phyloP scores from a whole-genome alignment of 371 early-diverging fungal genomes.

The Mortierella sp. region DNA sequence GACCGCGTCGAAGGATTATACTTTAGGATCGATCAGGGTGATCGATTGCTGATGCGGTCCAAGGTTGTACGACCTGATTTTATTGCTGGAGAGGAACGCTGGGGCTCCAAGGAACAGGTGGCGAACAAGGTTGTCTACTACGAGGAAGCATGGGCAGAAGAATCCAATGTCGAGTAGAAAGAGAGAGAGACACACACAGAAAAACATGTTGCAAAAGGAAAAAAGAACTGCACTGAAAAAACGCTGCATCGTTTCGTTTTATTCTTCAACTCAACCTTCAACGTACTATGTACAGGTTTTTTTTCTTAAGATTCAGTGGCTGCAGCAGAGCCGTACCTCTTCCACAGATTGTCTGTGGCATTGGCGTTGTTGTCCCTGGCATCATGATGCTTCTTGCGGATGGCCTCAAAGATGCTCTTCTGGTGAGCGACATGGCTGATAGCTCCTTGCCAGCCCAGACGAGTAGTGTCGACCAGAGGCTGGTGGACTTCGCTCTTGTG shows the following conservation, averaged over 20 bases:
- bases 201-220: too few relatives aligned
- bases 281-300: neutral
- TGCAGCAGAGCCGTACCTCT: neutral
- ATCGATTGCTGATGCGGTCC: slow-evolving; percentile 55
- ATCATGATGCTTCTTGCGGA: slow-evolving; percentile 52
- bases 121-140: slow-evolving; percentile 25
- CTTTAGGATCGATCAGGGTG: slow-evolving; percentile 50
- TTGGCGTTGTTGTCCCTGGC: neutral
- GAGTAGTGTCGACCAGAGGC: slow-evolving; percentile 60
- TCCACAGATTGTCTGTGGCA: slow-evolving; percentile 16
- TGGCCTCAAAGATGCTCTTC: slow-evolving; percentile 59
- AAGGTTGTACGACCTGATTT: slow-evolving; percentile 63
- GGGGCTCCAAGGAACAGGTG: slow-evolving; percentile 54
- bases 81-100: slow-evolving; percentile 61
- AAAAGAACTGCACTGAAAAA: too few relatives aligned
- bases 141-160: neutral
- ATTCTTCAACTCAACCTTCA: too few relatives aligned
- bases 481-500: slow-evolving; percentile 57
- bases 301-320: neutral
- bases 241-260: too few relatives aligned
- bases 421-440: slow-evolving; percentile 60
- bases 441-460: slow-evolving; percentile 67
- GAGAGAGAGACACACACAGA: neutral
- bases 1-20: slow-evolving; percentile 47
- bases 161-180: slow-evolving; percentile 4